Conservation (phyloP, 441 rosid genomes). For the Aleurites moluccanus region DNA sequence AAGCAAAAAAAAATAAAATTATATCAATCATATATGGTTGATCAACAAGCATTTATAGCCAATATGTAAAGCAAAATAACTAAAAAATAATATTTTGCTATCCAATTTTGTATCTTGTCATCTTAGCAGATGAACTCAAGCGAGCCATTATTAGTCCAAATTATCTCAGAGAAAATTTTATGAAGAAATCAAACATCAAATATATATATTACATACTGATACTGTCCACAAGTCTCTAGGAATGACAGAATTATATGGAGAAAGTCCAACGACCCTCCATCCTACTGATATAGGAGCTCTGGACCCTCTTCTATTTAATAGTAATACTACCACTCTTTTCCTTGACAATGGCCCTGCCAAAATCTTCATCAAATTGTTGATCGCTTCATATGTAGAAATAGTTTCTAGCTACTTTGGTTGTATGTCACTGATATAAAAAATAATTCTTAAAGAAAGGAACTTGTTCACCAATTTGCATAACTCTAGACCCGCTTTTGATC, state of each 20-base stretch:
- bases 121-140: too few relatives aligned
- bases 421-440: too few relatives aligned
- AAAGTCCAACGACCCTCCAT: slow-evolving; percentile 62
- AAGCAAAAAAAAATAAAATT: too few relatives aligned
- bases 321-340: slow-evolving; percentile 36
- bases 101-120: too few relatives aligned
- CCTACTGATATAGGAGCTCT: slow-evolving; percentile 48
- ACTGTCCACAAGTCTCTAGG: slow-evolving; percentile 68
- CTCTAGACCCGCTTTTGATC: slow-evolving; percentile 48
- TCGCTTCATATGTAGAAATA: neutral
- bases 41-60: too few relatives aligned
- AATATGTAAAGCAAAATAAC: too few relatives aligned
- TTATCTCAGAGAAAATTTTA: too few relatives aligned
- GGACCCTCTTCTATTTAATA: slow-evolving; percentile 64
- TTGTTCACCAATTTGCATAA: slow-evolving; percentile 12
- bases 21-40: too few relatives aligned
- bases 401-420: neutral
- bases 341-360: slow-evolving; percentile 53
- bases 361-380: slow-evolving; percentile 30
- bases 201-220: neutral
- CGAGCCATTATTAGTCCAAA: too few relatives aligned
- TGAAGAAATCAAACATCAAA: neutral
- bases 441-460: neutral
- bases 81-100: too few relatives aligned
- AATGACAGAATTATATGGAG: slow-evolving; percentile 32